Evolutionary conservation across 1,284 basidiomycete genomes (phyloP).

Genomic region (Uromyces viciae-fabae): DNA sequence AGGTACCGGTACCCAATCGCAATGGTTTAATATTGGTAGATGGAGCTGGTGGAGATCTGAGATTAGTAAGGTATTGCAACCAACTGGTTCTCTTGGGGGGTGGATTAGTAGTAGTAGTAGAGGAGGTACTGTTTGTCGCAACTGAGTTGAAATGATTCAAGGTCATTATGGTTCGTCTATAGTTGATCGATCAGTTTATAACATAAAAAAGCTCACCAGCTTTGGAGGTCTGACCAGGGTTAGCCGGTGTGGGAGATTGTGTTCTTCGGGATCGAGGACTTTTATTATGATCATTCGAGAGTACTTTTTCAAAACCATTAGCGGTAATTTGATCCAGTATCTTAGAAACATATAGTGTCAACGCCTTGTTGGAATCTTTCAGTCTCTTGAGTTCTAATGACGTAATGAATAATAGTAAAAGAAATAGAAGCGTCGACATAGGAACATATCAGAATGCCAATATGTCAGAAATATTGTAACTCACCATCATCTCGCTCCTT

Average conservation of each 20-base stretch:
- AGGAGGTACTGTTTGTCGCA: neutral
- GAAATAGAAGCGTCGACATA: neutral
- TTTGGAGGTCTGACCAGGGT: conserved; percentile 45
- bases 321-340: conserved; percentile 92
- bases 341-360: conserved; percentile 89
- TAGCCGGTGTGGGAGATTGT: conserved; percentile 79
- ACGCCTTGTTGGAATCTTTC: conserved; percentile 88
- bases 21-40: conserved; percentile 59
- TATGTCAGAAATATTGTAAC: neutral
- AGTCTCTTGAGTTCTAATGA: conserved; percentile 78
- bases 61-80: conserved; percentile 27
- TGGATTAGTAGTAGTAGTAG: neutral
- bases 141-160: conserved; percentile 7
- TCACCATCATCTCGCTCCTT: conserved; percentile 51
- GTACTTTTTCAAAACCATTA: conserved; percentile 87
- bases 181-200: no score
- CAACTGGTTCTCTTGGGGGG: conserved; percentile 22
- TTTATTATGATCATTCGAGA: conserved; percentile 70
- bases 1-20: conserved; percentile 66
- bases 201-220: neutral
- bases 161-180: neutral
- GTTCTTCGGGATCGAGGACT: conserved; percentile 52
- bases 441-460: neutral
- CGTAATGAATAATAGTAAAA: conserved; percentile 53
- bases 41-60: conserved; percentile 53